phyloP scores from a whole-genome alignment of 1,284 basidiomycete species.

The Pascua guehoae region DNA sequence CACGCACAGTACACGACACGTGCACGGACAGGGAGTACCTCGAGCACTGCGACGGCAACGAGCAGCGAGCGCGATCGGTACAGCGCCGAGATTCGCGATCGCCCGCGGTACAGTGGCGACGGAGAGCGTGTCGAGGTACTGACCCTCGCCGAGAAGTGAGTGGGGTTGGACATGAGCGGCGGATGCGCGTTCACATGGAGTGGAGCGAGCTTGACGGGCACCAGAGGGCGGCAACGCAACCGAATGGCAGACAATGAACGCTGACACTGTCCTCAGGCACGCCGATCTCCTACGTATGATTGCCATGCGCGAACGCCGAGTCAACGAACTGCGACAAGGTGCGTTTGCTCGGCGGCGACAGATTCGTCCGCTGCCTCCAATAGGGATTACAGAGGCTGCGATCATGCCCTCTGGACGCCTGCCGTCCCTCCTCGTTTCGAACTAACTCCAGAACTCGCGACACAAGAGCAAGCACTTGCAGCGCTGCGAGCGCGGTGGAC shows the following conservation, averaged over 20 bases:
- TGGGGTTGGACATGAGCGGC: not conserved
- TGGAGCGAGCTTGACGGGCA: not conserved
- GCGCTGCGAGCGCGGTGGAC: conserved; percentile 37
- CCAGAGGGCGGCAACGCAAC: not conserved
- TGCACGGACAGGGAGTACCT: not conserved
- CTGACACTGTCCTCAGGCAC: conserved; percentile 28
- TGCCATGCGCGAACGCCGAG: conserved; percentile 38
- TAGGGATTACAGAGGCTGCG: too few species aligned
- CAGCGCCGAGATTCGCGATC: too few species aligned
- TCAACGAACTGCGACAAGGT: conserved; percentile 42
- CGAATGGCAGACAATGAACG: not conserved
- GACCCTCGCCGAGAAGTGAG: not conserved
- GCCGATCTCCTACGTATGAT: conserved; percentile 38
- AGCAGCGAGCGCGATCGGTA: too few species aligned
- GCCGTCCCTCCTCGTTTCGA: too few species aligned
- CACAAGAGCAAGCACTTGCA: conserved; percentile 34
- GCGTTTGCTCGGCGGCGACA: conserved; percentile 7
- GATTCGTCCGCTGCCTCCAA: too few species aligned
- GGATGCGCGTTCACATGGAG: not conserved
- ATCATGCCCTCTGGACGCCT: too few species aligned
- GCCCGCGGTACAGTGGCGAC: too few species aligned
- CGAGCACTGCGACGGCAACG: too few species aligned
- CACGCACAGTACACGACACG: not conserved
- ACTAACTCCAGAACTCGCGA: conserved; percentile 29
- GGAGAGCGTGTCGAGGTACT: not conserved